phyloP scores from a whole-genome alignment of 371 early-diverging fungal genomes.

The Dinochytrium kinnereticum region DNA sequence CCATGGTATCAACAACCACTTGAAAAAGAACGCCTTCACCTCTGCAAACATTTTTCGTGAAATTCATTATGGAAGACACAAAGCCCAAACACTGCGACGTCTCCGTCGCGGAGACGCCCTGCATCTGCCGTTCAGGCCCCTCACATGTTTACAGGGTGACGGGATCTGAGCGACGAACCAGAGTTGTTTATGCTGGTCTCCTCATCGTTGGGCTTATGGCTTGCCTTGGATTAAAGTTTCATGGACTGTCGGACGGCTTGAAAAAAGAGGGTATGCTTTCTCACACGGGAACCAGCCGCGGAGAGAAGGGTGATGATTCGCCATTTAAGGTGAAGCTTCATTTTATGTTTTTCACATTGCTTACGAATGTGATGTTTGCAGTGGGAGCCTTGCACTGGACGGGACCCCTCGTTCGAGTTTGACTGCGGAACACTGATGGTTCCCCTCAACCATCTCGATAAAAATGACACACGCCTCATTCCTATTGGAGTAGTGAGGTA shows the following conservation, averaged over 20 bases:
- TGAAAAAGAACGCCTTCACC: too few relatives aligned
- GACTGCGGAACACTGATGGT: slow-evolving; percentile 31
- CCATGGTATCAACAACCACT: too few relatives aligned
- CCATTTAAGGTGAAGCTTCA: background rate
- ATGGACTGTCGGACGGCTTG: too few relatives aligned
- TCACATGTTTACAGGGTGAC: too few relatives aligned
- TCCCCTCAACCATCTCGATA: slow-evolving; percentile 35
- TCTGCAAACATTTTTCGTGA: too few relatives aligned
- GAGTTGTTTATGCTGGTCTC: background rate
- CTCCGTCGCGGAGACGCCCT: too few relatives aligned
- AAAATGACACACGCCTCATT: background rate
- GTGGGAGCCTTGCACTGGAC: background rate
- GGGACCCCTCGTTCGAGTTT: background rate
- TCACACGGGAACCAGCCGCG: background rate
- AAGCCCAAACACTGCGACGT: too few relatives aligned
- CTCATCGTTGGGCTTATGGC: background rate
- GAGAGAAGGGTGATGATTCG: background rate
- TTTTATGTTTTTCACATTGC: background rate
- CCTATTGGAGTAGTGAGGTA: background rate
- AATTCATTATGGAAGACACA: too few relatives aligned
- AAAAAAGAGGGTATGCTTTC: too few relatives aligned
- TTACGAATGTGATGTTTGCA: background rate
- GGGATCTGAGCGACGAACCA: too few relatives aligned
- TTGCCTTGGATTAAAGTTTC: background rate
- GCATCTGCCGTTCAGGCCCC: too few relatives aligned